Base-by-base conservation (phyloP, 1,284 basidiomycete genomes). In the Takashimella tepidaria region DNA sequence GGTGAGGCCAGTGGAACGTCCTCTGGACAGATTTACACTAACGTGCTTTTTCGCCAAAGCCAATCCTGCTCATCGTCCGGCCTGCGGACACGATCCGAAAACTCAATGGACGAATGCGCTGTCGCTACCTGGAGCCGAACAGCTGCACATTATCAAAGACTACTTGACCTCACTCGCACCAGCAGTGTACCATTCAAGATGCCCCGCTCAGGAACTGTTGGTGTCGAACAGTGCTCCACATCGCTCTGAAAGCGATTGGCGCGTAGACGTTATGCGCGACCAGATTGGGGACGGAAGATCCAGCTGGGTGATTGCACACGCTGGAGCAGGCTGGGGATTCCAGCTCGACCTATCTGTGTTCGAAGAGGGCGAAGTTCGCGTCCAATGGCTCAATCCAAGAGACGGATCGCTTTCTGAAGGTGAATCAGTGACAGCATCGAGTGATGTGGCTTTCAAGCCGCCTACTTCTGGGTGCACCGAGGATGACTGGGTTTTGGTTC, bases 211-310 rank as follows among this genome's bases (percentile, higher is more conserved):
- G 27, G 22, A 26, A 12, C 27, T 54, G 6, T 24, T 54, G 16
- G 31, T 50, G 11, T 24, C 11, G 19, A 43, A 41, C 11, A 20
- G 12, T 2, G 53, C 53, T 21, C 48, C 53, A n/a, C 23, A 12
- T n/a, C 8, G 53, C 45, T 10, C 6, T 12, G 11, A 19, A 22
- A 22, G 20, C 19, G 53, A 54, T 37, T 47, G 42, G 8, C 53
- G 53, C 20, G 19, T 54, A 41, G 53, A 54, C 41, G 23, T 54
- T 21, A 50, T 40, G 42, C n/a, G 43, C 23, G 48, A 50, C 19
- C 19, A 45, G 26, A 31, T 16, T 19, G 16, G 19, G 27, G 16
- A 37, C 16, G 20, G 13, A 3, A 37, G 16, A 16, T 16, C 31
- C 8, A 22, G 24, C 6, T 12, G 13, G 12, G n/a, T 46, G 26